Base-by-base conservation (phyloP, 2,329 filamentous ascomycete genomes). In the Aspergillus fumigatiaffinis region DNA sequence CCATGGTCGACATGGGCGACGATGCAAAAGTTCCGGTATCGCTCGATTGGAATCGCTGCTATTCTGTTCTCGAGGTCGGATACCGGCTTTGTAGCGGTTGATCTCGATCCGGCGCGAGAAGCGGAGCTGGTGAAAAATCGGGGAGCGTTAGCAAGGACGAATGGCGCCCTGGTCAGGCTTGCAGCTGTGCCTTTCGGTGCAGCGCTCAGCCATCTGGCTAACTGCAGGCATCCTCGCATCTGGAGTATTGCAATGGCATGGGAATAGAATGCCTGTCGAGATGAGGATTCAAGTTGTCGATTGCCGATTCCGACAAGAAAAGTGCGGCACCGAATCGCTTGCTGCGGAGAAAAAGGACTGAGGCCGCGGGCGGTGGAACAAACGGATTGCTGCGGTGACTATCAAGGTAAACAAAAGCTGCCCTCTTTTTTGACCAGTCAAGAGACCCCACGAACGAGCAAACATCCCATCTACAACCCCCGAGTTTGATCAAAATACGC, bases 1-100 rank as follows among this genome's bases (percentile, higher is more conserved):
- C 94, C 94, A 86, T 99, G 94, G 74, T 99, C 94, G 71, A 99
- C 95, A 74, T 99, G 94, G 9, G 94, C 94, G 52, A 99, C 93
- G 69, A 99, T 97, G 76, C 94, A 99, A 74, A 99, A 99, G 75
- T 99, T 99, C 61, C 94, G 88, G 69, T 84, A 82, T 41, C 79
- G 74, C 41, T 82, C 79, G 53, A 82, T 75, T 7, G 80, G 80
- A 53, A 82, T 81, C 3, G 73, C 74, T 4, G 76, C 71, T 38
- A 82, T 81, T 50, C 86, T 80, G 57, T 79, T 76, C 71, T 88
- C 86, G 23, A 88, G 78, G 25, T 82, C 80, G n/a, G 80, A 70
- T 4, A 71, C 63, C 0, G 66, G 60, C 53, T 70, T 68, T 9
- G 60, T 66, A 2, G 65, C 52, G 4, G 60, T 50, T 9, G 66